phyloP scores from a whole-genome alignment of 371 early-diverging fungal species.

The Polyrhizophydium stewartii region DNA sequence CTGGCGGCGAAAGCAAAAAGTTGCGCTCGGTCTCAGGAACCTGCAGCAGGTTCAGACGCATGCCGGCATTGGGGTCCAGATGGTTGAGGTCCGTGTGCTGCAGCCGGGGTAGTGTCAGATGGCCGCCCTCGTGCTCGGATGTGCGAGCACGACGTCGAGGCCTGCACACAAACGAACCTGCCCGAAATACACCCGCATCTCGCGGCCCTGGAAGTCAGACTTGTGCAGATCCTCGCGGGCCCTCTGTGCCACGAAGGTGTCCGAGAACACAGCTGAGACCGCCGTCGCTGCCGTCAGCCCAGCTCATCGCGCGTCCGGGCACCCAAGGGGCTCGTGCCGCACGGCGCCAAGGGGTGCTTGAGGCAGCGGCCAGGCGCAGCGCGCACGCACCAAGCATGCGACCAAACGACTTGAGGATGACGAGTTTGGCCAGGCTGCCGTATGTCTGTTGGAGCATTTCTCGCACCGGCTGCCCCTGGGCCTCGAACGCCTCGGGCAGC shows the following conservation, averaged over 20 bases:
- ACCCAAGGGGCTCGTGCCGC: too few species aligned
- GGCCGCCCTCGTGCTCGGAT: neutral
- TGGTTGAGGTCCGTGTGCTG: conserved; percentile 25
- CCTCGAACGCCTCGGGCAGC: conserved; percentile 10
- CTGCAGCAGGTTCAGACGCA: conserved; percentile 20
- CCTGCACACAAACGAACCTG: too few species aligned
- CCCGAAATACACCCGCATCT: conserved; percentile 18
- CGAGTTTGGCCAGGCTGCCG: neutral
- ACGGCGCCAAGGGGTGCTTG: too few species aligned
- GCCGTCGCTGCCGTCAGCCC: too few species aligned
- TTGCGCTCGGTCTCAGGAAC: conserved; percentile 39
- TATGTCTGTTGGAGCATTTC: neutral
- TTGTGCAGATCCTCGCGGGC: conserved; percentile 15
- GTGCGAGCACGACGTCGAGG: neutral
- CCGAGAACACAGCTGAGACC: conserved; percentile 19
- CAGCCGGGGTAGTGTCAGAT: neutral
- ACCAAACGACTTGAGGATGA: conserved; percentile 17
- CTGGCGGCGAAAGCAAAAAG: conserved; percentile 48
- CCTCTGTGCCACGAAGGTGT: conserved; percentile 9
- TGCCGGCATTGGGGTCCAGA: conserved; percentile 12
- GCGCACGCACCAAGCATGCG: conserved; percentile 12
- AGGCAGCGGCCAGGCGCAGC: too few species aligned
- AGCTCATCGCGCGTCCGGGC: too few species aligned
- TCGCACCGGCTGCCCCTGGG: neutral
- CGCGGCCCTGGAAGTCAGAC: conserved; percentile 1